Base-by-base conservation (phyloP, 495 filamentous ascomycete species). In the Entonaema liquescens region DNA sequence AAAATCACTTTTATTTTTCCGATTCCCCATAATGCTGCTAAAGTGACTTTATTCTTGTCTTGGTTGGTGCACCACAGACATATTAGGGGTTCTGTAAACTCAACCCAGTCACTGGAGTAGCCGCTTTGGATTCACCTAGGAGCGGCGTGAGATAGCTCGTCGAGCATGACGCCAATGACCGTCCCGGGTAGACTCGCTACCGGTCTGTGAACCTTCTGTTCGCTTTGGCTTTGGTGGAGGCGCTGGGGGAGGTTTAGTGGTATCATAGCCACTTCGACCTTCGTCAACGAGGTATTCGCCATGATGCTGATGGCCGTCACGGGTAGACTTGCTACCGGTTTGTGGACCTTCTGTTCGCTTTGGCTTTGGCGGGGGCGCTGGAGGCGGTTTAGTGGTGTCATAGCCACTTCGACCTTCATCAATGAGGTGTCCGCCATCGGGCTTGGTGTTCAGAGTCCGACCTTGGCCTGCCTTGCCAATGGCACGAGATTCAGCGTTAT, bases 191-290 rank as follows among this genome's bases (percentile, higher is more conserved):
- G 19, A 47, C 42, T 11, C 12, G 0, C 9, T 3, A 21, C 3
- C 19, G 9, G 5, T 2, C 19, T 13, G 42, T 1, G 17, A 47
- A 21, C 7, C 19, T 47, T 21, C 2, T 23, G 42, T 23, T 2
- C 8, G 17, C 7, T 21, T 21, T 7, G 42, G 42, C 17, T 47
- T 9, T 2, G 42, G 17, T 23, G 42, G 42, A 7, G 29, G 29
- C 7, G 29, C 29, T 6, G 31, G 5, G 31, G 1, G 15, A 1
- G 5, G 15, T 40, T n/a, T 23, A 21, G 40, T 59, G 17, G 35
- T 65, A 9, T 70, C 67, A 21, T 70, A 64, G 15, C 67, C 67
- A 28, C 67, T 70, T 25, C 60, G 67, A 25, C 53, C 25, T 28
- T 59, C 3, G 28, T 65, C 35, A 25, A 3, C 29, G 26, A n/a